phyloP scores from a whole-genome alignment of 352 stramenopile genomes.

The Pythium aquatile region DNA sequence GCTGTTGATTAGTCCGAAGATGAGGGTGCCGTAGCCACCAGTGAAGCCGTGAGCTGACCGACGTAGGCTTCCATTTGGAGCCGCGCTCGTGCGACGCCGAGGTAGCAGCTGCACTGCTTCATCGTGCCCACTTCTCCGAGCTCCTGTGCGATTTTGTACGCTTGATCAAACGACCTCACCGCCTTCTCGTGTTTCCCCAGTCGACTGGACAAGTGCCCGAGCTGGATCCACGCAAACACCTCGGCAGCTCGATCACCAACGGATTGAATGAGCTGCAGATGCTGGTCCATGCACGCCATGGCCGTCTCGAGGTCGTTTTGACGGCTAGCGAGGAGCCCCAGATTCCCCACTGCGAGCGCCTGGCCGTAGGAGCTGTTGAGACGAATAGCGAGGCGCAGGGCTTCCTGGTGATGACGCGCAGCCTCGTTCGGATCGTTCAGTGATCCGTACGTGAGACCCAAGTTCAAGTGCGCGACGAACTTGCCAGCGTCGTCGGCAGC shows the following conservation, averaged over 20 bases:
- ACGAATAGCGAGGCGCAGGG: conserved; percentile 79
- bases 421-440: conserved; percentile 65
- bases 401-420: conserved; percentile 85
- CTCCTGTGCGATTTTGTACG: conserved; percentile 72
- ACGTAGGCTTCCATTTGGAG: conserved; percentile 69
- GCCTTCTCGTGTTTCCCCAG: conserved; percentile 58
- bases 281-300: conserved; percentile 85
- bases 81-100: conserved; percentile 63
- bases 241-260: conserved; percentile 75
- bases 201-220: conserved; percentile 72
- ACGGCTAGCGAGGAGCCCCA: conserved; percentile 81
- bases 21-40: conserved; percentile 5
- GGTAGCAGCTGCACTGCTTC: conserved; percentile 83
- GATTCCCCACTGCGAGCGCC: conserved; percentile 84
- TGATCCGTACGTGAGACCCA: conserved; percentile 76
- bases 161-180: conserved; percentile 75
- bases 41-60: conserved; percentile 36
- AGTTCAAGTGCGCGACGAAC: conserved; percentile 86
- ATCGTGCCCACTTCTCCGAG: conserved; percentile 57
- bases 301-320: conserved; percentile 81
- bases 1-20: not conserved
- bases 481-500: conserved; percentile 80
- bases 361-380: conserved; percentile 85
- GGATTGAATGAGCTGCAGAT: conserved; percentile 87
- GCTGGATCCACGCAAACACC: conserved; percentile 84